Conservation (phyloP, 179 eudicot genomes). For the Carnegiea gigantea region DNA sequence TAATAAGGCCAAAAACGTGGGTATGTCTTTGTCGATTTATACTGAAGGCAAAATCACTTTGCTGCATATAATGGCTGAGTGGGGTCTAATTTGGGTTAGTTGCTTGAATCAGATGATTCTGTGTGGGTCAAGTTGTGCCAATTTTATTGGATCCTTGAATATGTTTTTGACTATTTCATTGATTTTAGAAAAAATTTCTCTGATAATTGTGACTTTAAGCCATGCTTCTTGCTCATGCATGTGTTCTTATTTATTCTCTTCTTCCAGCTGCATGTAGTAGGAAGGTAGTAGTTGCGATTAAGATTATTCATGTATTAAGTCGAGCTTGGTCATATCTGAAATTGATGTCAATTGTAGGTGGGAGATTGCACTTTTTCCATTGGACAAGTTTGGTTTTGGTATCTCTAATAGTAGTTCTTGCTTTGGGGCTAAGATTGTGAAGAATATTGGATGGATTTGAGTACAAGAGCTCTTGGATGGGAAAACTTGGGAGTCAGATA, state of each 20-base stretch:
- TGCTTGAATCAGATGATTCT: background rate
- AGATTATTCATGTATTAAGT: background rate
- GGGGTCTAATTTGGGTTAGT: background rate
- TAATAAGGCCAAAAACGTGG: background rate
- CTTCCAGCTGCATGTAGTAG: background rate
- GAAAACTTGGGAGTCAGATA: background rate
- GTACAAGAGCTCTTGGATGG: background rate
- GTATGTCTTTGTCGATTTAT: background rate
- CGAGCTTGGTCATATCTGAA: background rate
- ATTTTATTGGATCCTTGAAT: background rate
- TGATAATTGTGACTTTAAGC: background rate
- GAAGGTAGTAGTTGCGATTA: background rate
- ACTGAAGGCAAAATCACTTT: background rate
- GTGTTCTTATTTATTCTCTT: background rate
- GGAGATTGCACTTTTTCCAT: background rate
- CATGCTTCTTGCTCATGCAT: background rate
- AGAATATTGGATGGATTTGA: background rate
- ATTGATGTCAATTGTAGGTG: background rate
- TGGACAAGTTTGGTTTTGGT: background rate
- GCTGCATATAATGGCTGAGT: background rate
- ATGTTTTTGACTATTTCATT: background rate
- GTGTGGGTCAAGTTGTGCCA: background rate
- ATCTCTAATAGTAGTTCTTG: background rate
- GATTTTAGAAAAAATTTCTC: background rate
- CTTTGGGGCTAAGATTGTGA: constrained; percentile 10